Evolutionary conservation across 768 basidiomycete species (phyloP).

Genomic region (Trametes sanguinea): DNA sequence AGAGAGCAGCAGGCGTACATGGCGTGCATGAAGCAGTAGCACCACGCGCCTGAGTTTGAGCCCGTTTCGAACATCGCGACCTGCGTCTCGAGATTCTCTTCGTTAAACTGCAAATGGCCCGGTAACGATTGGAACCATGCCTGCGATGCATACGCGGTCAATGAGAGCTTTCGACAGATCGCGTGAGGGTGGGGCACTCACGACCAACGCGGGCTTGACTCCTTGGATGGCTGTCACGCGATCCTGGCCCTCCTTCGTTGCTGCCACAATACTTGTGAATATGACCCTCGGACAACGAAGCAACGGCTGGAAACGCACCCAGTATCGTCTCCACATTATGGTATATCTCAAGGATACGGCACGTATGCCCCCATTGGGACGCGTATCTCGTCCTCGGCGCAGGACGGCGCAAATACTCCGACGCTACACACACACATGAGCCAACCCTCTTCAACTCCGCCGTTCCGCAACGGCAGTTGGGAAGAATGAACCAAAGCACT

Average conservation of each 20-base stretch:
- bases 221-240: conserved; percentile 20
- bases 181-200: conserved; percentile 3
- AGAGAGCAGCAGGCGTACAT: conserved; percentile 69
- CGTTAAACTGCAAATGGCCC: conserved; percentile 68
- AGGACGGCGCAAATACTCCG: conserved; percentile 71
- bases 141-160: conserved; percentile 35
- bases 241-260: conserved; percentile 22
- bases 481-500: conserved; percentile 5
- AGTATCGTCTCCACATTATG: conserved; percentile 59
- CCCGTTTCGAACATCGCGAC: conserved; percentile 78
- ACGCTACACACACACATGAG: neutral
- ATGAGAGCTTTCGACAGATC: neutral
- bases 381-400: conserved; percentile 60
- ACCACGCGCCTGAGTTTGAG: conserved; percentile 80
- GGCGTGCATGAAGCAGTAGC: conserved; percentile 74
- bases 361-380: conserved; percentile 77
- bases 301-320: conserved; percentile 37
- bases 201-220: conserved; percentile 17
- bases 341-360: conserved; percentile 68
- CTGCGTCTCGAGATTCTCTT: conserved; percentile 68
- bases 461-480: too few relatives aligned
- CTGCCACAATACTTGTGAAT: conserved; percentile 2
- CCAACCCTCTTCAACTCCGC: neutral
- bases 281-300: neutral
- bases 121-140: conserved; percentile 71